A percentile compares a stretch with the other conserved stretches of the same genome.
Evolutionary conservation across 2,329 filamentous ascomycete species (phyloP).

Genomic region (Neurospora crassa): DNA sequence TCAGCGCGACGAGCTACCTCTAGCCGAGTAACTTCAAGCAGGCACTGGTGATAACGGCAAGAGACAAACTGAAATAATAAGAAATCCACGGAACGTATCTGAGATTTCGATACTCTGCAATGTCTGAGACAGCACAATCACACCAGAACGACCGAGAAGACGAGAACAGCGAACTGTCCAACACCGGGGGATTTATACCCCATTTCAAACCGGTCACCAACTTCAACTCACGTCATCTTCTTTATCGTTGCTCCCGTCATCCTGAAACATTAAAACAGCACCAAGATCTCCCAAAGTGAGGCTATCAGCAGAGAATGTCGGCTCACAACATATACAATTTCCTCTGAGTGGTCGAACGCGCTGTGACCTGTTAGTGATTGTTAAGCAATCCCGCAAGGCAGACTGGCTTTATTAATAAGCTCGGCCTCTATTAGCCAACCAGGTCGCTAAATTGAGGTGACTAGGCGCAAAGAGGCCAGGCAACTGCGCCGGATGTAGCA

Average conservation of each 20-base stretch:
- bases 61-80: background rate
- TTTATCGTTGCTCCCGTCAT: background rate
- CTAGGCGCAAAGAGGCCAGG: background rate
- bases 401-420: background rate
- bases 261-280: background rate
- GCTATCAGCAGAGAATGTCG: background rate
- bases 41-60: background rate
- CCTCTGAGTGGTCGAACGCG: background rate
- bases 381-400: constrained; percentile 10
- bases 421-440: constrained; percentile 6
- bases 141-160: background rate
- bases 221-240: background rate
- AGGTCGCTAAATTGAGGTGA: constrained; percentile 1
- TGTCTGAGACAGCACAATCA: too few relatives aligned
- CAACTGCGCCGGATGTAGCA: background rate
- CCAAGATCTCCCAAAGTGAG: background rate
- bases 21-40: background rate
- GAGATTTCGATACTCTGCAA: background rate
- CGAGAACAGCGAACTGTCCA: background rate
- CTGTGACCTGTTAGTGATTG: background rate
- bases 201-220: background rate
- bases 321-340: background rate
- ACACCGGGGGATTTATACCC: constrained; percentile 11
- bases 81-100: background rate
- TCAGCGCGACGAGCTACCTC: background rate